phyloP scores from a whole-genome alignment of 1,284 basidiomycete species.

The Papiliotrema terrestris region DNA sequence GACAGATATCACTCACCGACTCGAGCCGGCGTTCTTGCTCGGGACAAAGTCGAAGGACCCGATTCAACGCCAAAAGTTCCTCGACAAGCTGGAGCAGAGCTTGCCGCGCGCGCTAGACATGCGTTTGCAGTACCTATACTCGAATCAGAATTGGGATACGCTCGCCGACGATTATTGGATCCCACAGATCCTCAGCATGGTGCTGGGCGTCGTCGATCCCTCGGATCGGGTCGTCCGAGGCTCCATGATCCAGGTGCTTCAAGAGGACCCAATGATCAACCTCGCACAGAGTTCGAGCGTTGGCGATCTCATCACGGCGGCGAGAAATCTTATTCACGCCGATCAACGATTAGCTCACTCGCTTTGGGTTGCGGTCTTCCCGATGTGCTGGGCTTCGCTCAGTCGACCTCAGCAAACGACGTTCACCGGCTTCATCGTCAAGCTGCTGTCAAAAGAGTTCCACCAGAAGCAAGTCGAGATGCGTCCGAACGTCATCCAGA shows the following conservation, averaged over 20 bases:
- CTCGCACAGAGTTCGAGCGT: conserved; percentile 44
- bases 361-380: conserved; percentile 87
- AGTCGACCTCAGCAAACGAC: conserved; percentile 84
- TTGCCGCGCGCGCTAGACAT: conserved; percentile 77
- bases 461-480: conserved; percentile 83
- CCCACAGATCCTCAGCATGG: conserved; percentile 81
- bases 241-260: conserved; percentile 15
- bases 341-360: conserved; percentile 75
- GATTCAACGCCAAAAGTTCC: conserved; percentile 75
- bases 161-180: conserved; percentile 95
- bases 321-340: conserved; percentile 79
- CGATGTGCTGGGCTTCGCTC: conserved; percentile 83
- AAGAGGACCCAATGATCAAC: conserved; percentile 22
- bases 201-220: conserved; percentile 76
- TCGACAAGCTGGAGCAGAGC: conserved; percentile 86
- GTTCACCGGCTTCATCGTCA: conserved; percentile 84
- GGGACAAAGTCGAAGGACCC: conserved; percentile 85
- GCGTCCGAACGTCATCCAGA: conserved; percentile 94
- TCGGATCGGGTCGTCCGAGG: conserved; percentile 51
- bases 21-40: conserved; percentile 90
- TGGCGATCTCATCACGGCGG: conserved; percentile 65
- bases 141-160: conserved; percentile 94
- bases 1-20: conserved; percentile 87
- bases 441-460: conserved; percentile 88
- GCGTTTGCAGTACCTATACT: conserved; percentile 85